Evolutionary conservation across 2,329 filamentous ascomycete species (phyloP), one percentile per base, ranked within the genome.

Genomic region (Talaromyces verruculosus): DNA sequence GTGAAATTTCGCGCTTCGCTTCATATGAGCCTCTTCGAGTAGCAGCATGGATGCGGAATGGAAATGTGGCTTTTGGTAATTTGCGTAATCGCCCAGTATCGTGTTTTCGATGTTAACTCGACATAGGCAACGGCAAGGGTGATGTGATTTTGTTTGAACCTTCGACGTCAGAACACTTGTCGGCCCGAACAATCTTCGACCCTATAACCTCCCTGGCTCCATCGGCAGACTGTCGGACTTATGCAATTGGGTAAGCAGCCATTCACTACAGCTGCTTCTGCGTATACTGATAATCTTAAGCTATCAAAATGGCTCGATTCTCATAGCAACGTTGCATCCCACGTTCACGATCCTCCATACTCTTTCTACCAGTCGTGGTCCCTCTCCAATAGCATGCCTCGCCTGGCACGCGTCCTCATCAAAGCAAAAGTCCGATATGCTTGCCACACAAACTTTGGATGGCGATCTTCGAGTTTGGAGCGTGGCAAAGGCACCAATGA

Each of bases 381-480:
- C 95, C 1, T 97, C 94, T 0, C 91, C 92, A 2, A 93, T 99
- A 61, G 88, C 93, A 3, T 91, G 89, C 8, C 81, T 99, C 22
- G 88, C 92, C 66, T 99, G 95, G 95, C 95, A 99, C 83, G 93
- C 94, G 43, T 97, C 95, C 0, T 97, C 95, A 0, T 91, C 93
- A 0, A 92, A 93, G 70, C 93, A 97, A 78, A 97, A 96, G 79
- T 97, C 95, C 0, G 94, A 98, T 74, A 99, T 99, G 95, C 83
- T 99, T 72, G 94, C 94, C 1, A 91, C 93, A 8, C 94, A 98
- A 79, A 95, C 92, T 3, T 86, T 90, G 61, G 93, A 97, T 74
- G 94, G 95, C 22, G 94, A 99, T 74, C 82, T 99, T 55, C 87
- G 93, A 71, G 93, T 99, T 22, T 99, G 95, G 95, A 99, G 95